Evolutionary conservation across 305 asterid species (phyloP), one percentile per base, ranked within the genome.

Genomic region (Ajuga reptans): DNA sequence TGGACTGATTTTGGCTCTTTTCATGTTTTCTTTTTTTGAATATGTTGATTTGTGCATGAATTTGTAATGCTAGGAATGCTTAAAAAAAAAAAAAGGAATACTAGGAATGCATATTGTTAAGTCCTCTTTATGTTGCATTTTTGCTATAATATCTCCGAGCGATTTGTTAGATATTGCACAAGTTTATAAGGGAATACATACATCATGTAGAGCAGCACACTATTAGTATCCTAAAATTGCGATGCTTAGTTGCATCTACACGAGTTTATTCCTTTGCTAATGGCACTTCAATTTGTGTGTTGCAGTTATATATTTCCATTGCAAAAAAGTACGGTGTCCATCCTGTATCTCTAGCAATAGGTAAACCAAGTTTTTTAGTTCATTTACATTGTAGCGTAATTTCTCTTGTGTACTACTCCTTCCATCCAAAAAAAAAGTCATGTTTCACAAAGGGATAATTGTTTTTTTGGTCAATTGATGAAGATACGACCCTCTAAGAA

Each of bases 301-400:
- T 72, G 79, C 91, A 92, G 95, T 69, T 75, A 56, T 88, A 92
- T 71, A 57, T 84, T 45, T 79, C 83, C 73, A 83, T 88, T 57
- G 89, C 93, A 6, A 55, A 71, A 72, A 75, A 73, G 68, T 84
- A 81, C 67, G 83, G 82, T 29, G 37, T 92, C 64, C 93, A 83
- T 71, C 98, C 97, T 8, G 88, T 90, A 72, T 86, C 95, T 66
- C 84, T 92, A 49, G 89, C 97, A 51, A 82, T 90, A 79, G 97
- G 96, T 92, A 82, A 64, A 41, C 24, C 15, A 68, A 33, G 9
- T 56, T 50, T n/a, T 27, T 46, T 54, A 55, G 1, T 17, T 18
- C 21, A 66, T 61, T 66, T 45, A 27, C 74, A 69, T 59, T 66
- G 17, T 52, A 45, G 34, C 16, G 9, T 37, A 15, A 68, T 8